A percentile compares a stretch with the other conserved stretches of the same genome.
Evolutionary conservation across 2,329 filamentous ascomycete species (phyloP).

Genomic region (Alternaria metachromatica): DNA sequence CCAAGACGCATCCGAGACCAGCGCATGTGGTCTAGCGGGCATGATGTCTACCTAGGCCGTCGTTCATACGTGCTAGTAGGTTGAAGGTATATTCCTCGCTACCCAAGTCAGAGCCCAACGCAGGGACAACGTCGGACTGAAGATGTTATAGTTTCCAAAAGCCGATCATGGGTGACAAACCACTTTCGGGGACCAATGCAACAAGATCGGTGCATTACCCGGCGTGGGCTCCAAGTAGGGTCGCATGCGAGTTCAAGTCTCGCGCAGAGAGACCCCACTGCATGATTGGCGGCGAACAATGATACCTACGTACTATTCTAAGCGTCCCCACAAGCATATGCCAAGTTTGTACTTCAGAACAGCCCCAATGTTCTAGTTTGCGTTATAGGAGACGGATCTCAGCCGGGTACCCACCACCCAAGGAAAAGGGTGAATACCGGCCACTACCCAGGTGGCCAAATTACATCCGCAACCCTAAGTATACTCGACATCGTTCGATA

Average conservation of each 20-base stretch:
- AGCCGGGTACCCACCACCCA: constrained; percentile 1
- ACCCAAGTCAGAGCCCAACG: background rate
- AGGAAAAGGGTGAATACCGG: constrained; percentile 8
- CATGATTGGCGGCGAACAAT: constrained; percentile 1
- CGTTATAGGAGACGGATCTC: background rate
- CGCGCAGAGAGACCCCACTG: background rate
- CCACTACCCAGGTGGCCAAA: background rate
- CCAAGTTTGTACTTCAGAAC: background rate
- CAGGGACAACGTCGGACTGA: background rate
- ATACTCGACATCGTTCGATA: background rate
- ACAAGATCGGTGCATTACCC: background rate
- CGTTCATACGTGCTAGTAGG: background rate
- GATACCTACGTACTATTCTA: constrained; percentile 1
- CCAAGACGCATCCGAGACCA: constrained; percentile 5
- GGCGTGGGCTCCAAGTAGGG: background rate
- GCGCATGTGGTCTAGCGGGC: constrained; percentile 1
- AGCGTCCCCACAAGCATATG: constrained; percentile 8
- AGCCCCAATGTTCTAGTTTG: constrained; percentile 2
- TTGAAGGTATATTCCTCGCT: background rate
- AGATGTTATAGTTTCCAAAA: background rate
- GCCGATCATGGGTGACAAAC: background rate
- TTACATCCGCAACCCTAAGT: background rate
- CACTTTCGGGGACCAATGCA: background rate
- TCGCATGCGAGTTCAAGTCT: constrained; percentile 1
- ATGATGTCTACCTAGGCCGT: constrained; percentile 1